Evolutionary conservation across 192 early-diverging fungal species (phyloP), one percentile per base, ranked within the genome.

Genomic region (Neocallimastix lanati): DNA sequence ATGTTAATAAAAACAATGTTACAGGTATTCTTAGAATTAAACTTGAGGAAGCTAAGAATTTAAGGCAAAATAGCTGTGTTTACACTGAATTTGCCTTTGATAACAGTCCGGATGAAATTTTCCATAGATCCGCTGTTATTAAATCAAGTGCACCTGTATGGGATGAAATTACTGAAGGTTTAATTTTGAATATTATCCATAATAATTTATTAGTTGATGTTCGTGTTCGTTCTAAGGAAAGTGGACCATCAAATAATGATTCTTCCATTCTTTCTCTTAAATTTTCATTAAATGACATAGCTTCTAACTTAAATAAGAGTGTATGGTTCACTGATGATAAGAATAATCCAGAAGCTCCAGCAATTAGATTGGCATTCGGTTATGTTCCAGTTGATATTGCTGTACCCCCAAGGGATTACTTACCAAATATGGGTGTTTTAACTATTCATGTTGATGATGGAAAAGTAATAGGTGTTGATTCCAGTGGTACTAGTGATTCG

Each of bases 401-500:
- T 50, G 77, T 87, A 29, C 58, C 83, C 76, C 76, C 83, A n/a
- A 76, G 79, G 7, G 88, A 88, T 82, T 85, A 83, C 79, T 85
- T 88, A 50, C 82, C 85, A 14, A 86, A 94, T 80, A 89, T 89
- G 86, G 93, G 93, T 77, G 87, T 84, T 78, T 81, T 94, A 78
- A 86, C 85, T 1, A 84, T 94, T 77, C 90, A 87, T 13, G 82
- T 91, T 28, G 76, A 89, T 1, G 86, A 86, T 5, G 92, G 88
- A 0, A 82, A 81, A n/a, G 86, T 91, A 76, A 87, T 88, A 15
- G 91, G 89, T 36, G 91, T 88, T 12, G 93, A 94, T 84, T 88
- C 90, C 28, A 87, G 88, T 16, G 93, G 93, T 28, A 86, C 87
- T 0, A 91, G 89, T 76, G 93, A 94, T 79, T 93, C 93, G 6